Conservation (phyloP, 148 eudicot species). For the Chenopodium formosanum region DNA sequence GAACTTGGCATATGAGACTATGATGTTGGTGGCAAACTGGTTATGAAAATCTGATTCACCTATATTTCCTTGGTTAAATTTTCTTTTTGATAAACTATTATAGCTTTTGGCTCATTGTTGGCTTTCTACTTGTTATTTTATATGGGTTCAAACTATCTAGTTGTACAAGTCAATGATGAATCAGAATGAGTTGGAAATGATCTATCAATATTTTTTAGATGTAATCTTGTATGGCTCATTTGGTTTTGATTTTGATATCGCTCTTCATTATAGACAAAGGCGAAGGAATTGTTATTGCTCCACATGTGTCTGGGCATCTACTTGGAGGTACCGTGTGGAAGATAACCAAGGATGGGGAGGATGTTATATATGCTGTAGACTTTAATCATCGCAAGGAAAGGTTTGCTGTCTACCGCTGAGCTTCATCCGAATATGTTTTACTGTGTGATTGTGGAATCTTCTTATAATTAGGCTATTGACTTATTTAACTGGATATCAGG, state of each 20-base stretch:
- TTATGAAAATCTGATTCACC: slow-evolving; percentile 8
- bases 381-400: slow-evolving; percentile 98
- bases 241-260: neutral
- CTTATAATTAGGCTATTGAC: slow-evolving; percentile 13
- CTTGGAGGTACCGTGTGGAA: slow-evolving; percentile 96
- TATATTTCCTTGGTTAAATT: neutral
- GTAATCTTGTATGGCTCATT: slow-evolving; percentile 11
- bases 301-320: slow-evolving; percentile 93
- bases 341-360: slow-evolving; percentile 95
- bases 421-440: slow-evolving; percentile 1
- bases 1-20: neutral
- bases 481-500: slow-evolving; percentile 46
- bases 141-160: slow-evolving; percentile 4
- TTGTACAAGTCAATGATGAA: neutral
- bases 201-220: neutral
- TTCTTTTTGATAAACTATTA: neutral
- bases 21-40: slow-evolving; percentile 7
- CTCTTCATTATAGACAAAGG: slow-evolving; percentile 67
- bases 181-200: neutral
- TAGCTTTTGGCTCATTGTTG: neutral
- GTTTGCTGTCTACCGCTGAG: slow-evolving; percentile 32
- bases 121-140: slow-evolving; percentile 6
- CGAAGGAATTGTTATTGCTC: slow-evolving; percentile 97
- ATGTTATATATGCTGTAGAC: slow-evolving; percentile 94
- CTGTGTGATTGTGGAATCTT: slow-evolving; percentile 8